phyloP scores from a whole-genome alignment of 306 rosid genomes.

The Adenanthera pavonina region DNA sequence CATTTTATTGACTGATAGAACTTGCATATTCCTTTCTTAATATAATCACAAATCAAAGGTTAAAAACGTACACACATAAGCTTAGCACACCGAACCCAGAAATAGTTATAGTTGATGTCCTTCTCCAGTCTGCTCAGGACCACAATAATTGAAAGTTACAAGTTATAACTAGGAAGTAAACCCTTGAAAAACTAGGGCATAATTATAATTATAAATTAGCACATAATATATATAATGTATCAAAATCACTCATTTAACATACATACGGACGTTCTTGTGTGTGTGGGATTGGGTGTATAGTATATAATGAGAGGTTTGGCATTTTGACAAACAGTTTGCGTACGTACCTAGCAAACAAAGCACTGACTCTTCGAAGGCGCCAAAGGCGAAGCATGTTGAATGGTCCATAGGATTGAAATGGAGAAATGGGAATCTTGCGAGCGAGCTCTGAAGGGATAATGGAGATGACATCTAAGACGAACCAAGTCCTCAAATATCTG shows the following conservation, averaged over 20 bases:
- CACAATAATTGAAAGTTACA: constrained; percentile 11
- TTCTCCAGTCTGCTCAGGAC: constrained; percentile 75
- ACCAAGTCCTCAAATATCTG: constrained; percentile 72
- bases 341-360: constrained; percentile 77
- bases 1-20: constrained; percentile 9
- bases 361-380: constrained; percentile 96
- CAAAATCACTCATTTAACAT: too few relatives aligned
- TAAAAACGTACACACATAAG: constrained; percentile 75
- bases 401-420: constrained; percentile 68
- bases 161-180: constrained; percentile 5
- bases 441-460: constrained; percentile 84
- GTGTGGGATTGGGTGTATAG: too few relatives aligned
- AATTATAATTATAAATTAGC: too few relatives aligned
- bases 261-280: too few relatives aligned
- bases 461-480: constrained; percentile 77
- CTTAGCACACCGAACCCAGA: constrained; percentile 90
- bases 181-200: not conserved
- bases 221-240: too few relatives aligned
- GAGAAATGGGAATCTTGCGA: constrained; percentile 52
- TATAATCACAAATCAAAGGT: not conserved
- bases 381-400: constrained; percentile 96
- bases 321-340: not conserved
- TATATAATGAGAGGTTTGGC: not conserved
- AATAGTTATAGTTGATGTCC: constrained; percentile 83
- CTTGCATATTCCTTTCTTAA: not conserved